A percentile compares a stretch with the other conserved stretches of the same genome.
Conservation (phyloP, 805 yeast species). For the Candida xiaguanensis region DNA sequence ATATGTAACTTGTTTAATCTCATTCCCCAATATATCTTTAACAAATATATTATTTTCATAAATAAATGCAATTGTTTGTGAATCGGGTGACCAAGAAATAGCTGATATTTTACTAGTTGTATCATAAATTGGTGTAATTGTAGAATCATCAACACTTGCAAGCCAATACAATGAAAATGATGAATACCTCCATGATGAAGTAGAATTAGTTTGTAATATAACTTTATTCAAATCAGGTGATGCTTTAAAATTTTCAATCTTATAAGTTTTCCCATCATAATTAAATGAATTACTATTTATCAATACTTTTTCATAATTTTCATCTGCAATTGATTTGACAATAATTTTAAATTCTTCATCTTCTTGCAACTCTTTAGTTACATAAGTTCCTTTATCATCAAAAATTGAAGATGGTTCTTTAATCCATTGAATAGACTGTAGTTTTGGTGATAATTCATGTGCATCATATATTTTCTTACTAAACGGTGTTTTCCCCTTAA, state of each 20-base stretch:
- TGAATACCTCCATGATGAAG: conserved; percentile 73
- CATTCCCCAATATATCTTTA: conserved; percentile 29
- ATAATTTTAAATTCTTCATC: conserved; percentile 43
- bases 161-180: conserved; percentile 59
- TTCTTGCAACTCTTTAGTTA: conserved; percentile 26
- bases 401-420: conserved; percentile 42
- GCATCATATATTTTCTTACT: conserved; percentile 45
- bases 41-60: conserved; percentile 53
- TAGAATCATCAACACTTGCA: conserved; percentile 41
- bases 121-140: conserved; percentile 22
- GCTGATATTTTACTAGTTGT: conserved; percentile 37
- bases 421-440: conserved; percentile 69
- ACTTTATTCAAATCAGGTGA: conserved; percentile 65
- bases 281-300: conserved; percentile 48
- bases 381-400: conserved; percentile 66
- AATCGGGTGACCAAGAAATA: conserved; percentile 60
- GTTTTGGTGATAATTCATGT: conserved; percentile 48
- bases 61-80: conserved; percentile 54
- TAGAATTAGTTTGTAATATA: conserved; percentile 56
- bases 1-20: conserved; percentile 33
- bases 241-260: conserved; percentile 53
- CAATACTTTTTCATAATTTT: conserved; percentile 40
- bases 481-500: conserved; percentile 23
- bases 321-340: conserved; percentile 51
- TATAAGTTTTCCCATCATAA: conserved; percentile 35